Conservation (phyloP, 2,329 filamentous ascomycete species). For the Anisogramma anomala region DNA sequence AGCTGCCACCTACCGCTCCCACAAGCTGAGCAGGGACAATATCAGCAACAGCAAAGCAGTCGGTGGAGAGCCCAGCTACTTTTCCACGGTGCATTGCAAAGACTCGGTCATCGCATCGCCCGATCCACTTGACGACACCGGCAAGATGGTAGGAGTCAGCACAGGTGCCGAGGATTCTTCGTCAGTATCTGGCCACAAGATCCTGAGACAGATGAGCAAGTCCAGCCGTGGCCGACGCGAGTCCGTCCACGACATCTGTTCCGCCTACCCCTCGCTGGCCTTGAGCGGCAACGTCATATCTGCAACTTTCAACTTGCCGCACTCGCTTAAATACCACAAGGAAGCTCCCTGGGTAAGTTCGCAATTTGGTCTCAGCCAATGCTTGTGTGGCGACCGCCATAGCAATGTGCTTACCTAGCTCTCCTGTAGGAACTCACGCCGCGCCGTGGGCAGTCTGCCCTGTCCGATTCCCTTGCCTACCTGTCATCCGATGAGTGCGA, state of each 20-base stretch:
- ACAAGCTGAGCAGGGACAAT: conserved; percentile 15
- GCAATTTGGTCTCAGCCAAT: background rate
- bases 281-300: conserved; percentile 57
- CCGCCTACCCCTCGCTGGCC: conserved; percentile 43
- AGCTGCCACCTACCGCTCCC: conserved; percentile 21
- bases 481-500: conserved; percentile 71
- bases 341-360: conserved; percentile 48
- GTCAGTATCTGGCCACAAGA: conserved; percentile 28
- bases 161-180: conserved; percentile 20
- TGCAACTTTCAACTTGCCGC: conserved; percentile 51
- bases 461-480: conserved; percentile 84
- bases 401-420: background rate
- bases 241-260: conserved; percentile 43
- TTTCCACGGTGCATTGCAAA: conserved; percentile 17
- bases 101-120: conserved; percentile 18
- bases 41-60: conserved; percentile 10
- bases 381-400: background rate
- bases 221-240: conserved; percentile 32
- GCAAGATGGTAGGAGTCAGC: conserved; percentile 13
- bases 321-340: conserved; percentile 46
- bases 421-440: conserved; percentile 53
- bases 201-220: conserved; percentile 33
- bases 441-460: conserved; percentile 76
- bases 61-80: conserved; percentile 21
- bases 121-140: conserved; percentile 12